These are phyloP conservation scores for Plasmodium inui DNA, from an alignment of 169 alveolate genomes.

Conservation along the genomic window DNA sequence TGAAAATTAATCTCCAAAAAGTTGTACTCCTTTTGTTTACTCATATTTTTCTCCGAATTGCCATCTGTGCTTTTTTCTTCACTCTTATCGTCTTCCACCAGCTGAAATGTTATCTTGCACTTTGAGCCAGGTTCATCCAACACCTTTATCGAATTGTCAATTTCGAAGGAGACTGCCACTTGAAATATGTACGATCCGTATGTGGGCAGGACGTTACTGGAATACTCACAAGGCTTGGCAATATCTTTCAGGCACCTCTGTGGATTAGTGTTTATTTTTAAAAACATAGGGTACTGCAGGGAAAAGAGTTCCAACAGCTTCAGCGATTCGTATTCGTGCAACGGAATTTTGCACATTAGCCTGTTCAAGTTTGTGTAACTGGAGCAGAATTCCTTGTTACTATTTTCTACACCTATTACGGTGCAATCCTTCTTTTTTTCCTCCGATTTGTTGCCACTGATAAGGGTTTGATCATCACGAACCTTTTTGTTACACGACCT, in stretches of 20 bases:
- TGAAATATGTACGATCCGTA: constrained; percentile 76
- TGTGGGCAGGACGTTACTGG: constrained; percentile 53
- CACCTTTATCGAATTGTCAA: constrained; percentile 77
- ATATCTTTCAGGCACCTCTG: constrained; percentile 51
- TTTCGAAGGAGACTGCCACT: constrained; percentile 67
- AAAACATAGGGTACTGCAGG: constrained; percentile 73
- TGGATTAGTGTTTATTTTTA: constrained; percentile 61
- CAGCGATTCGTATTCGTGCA: constrained; percentile 73
- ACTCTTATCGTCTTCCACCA: constrained; percentile 37
- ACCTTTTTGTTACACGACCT: background rate
- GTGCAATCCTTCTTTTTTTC: background rate
- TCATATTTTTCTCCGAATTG: background rate
- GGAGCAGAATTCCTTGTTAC: background rate
- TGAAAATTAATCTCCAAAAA: constrained; percentile 67
- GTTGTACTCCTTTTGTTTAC: constrained; percentile 23
- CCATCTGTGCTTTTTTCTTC: background rate
- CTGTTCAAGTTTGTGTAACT: constrained; percentile 32
- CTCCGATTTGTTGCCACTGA: constrained; percentile 6
- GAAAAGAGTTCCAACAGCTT: constrained; percentile 69
- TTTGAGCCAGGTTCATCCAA: constrained; percentile 74
- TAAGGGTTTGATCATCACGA: background rate
- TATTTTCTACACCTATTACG: constrained; percentile 12
- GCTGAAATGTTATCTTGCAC: constrained; percentile 70
- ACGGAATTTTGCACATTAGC: constrained; percentile 58
- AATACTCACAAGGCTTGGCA: constrained; percentile 51